A percentile compares a stretch with the other conserved stretches of the same genome.
Conservation (phyloP, 2,329 filamentous ascomycete species). For the Alternaria alternata region DNA sequence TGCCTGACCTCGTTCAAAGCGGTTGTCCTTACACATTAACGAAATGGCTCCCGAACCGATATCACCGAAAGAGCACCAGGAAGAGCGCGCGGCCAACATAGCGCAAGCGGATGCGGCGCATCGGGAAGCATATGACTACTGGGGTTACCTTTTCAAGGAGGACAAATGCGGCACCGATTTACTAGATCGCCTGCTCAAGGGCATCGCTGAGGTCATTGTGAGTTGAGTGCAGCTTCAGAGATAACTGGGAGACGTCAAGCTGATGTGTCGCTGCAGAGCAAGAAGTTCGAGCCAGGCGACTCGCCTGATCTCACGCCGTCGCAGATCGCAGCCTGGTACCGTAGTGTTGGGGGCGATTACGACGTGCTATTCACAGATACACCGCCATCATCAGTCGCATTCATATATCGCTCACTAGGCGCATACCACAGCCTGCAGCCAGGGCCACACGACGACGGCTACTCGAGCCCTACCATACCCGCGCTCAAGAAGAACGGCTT, state of each 20-base stretch:
- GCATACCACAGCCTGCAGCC: slow-evolving; percentile 89
- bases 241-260: neutral
- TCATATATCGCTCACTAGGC: slow-evolving; percentile 90
- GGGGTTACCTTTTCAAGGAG: slow-evolving; percentile 60
- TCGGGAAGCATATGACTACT: slow-evolving; percentile 58
- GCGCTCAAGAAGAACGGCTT: slow-evolving; percentile 85
- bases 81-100: slow-evolving; percentile 26
- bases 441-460: slow-evolving; percentile 69
- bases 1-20: slow-evolving; percentile 15
- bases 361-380: slow-evolving; percentile 77
- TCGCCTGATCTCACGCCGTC: slow-evolving; percentile 58
- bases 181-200: slow-evolving; percentile 56
- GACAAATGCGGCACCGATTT: slow-evolving; percentile 60
- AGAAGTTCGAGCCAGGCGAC: slow-evolving; percentile 54
- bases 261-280: slow-evolving; percentile 45
- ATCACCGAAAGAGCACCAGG: slow-evolving; percentile 28
- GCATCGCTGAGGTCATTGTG: slow-evolving; percentile 58
- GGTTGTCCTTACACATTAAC: slow-evolving; percentile 11
- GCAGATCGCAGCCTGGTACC: slow-evolving; percentile 61
- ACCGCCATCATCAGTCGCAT: slow-evolving; percentile 78
- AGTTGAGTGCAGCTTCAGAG: slow-evolving; percentile 20
- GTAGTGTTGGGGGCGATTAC: slow-evolving; percentile 56
- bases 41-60: slow-evolving; percentile 42
- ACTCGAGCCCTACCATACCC: slow-evolving; percentile 78
- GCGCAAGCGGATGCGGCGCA: slow-evolving; percentile 40